phyloP scores from a whole-genome alignment of 2,329 filamentous ascomycete genomes.

The Sphaerulina musiva region DNA sequence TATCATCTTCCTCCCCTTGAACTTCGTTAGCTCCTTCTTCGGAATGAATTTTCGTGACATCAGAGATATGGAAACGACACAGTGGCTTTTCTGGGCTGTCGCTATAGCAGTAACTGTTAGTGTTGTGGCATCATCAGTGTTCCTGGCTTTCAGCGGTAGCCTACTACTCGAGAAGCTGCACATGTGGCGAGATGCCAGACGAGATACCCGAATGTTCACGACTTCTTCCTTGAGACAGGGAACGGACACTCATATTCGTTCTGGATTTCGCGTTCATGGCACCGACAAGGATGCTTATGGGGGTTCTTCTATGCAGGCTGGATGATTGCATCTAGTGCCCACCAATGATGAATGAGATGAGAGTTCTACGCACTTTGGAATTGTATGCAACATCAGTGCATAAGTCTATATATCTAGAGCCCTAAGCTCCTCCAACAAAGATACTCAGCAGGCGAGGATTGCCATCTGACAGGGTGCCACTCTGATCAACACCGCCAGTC shows the following conservation, averaged over 20 bases:
- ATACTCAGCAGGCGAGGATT: constrained; percentile 42
- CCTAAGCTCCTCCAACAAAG: constrained; percentile 40
- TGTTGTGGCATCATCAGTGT: constrained; percentile 35
- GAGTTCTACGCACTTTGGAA: background rate
- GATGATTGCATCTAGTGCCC: background rate
- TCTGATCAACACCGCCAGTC: constrained; percentile 41
- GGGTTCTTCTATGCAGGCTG: constrained; percentile 3
- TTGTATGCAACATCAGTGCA: background rate
- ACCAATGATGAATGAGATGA: background rate
- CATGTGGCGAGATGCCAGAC: constrained; percentile 29
- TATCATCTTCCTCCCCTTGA: constrained; percentile 40
- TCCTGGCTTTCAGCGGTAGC: constrained; percentile 39
- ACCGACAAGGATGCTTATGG: constrained; percentile 10
- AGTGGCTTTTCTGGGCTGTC: constrained; percentile 39
- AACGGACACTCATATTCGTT: background rate
- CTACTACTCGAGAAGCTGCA: constrained; percentile 34
- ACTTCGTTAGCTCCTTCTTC: constrained; percentile 41
- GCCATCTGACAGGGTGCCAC: constrained; percentile 42
- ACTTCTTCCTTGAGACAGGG: constrained; percentile 15
- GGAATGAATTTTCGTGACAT: constrained; percentile 42
- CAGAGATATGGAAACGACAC: constrained; percentile 35
- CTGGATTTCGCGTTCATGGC: constrained; percentile 13
- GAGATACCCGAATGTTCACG: constrained; percentile 13
- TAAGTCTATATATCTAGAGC: background rate
- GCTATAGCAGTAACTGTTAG: constrained; percentile 36